Conservation (phyloP, 2,329 filamentous ascomycete genomes). For the Sordariomycetes sp. region DNA sequence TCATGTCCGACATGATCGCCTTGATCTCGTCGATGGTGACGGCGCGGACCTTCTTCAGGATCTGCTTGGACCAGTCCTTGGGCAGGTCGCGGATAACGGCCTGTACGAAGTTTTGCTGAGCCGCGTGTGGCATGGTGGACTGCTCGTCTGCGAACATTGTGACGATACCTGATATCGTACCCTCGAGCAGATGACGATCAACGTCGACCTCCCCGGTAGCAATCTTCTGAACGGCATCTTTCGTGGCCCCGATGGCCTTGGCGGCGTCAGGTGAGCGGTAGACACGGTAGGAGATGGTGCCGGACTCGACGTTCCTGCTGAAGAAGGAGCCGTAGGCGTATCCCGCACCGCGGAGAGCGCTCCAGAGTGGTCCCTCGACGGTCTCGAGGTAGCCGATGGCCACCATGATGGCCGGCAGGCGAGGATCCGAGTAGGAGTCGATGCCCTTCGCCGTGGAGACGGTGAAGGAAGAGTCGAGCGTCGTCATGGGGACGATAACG, state of each 20-base stretch:
- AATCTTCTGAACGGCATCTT: slow-evolving; percentile 65
- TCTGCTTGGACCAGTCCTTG: slow-evolving; percentile 66
- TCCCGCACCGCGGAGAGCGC: slow-evolving; percentile 82
- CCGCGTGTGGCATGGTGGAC: slow-evolving; percentile 73
- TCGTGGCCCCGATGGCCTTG: slow-evolving; percentile 74
- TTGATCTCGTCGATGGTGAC: slow-evolving; percentile 72
- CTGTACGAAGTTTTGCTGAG: slow-evolving; percentile 72
- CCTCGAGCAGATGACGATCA: slow-evolving; percentile 76
- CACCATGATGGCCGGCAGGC: slow-evolving; percentile 76
- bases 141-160: slow-evolving; percentile 82
- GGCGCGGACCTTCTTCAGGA: slow-evolving; percentile 67
- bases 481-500: slow-evolving; percentile 81
- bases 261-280: slow-evolving; percentile 85
- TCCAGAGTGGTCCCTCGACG: slow-evolving; percentile 91
- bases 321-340: slow-evolving; percentile 87
- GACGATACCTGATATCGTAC: slow-evolving; percentile 83
- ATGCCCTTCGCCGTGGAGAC: slow-evolving; percentile 68
- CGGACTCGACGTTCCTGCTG: slow-evolving; percentile 66
- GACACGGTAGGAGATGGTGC: slow-evolving; percentile 73
- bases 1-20: slow-evolving; percentile 60
- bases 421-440: slow-evolving; percentile 64
- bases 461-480: slow-evolving; percentile 86
- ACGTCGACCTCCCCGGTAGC: slow-evolving; percentile 63
- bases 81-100: slow-evolving; percentile 70
- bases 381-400: slow-evolving; percentile 86